These are phyloP conservation scores for Colletotrichum eleusines DNA, from an alignment of 2,329 filamentous ascomycete species.

Conservation along the genomic window DNA sequence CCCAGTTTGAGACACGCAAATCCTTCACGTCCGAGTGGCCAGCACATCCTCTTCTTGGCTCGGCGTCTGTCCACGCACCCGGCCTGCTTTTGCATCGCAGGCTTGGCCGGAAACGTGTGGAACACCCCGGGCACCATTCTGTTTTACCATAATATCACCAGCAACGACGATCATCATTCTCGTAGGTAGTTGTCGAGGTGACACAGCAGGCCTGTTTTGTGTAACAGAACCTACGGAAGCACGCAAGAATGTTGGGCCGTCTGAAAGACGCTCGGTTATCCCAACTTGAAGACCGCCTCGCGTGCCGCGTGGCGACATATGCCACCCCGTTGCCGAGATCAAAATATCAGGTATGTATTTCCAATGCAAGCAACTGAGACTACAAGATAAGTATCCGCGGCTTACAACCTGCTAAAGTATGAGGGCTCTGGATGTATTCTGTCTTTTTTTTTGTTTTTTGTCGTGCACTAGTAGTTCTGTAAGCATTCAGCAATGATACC, in stretches of 20 bases:
- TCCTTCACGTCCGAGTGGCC: slow-evolving; percentile 10
- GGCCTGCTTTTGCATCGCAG: background rate
- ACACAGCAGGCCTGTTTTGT: background rate
- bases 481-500: no score
- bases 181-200: no score
- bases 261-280: background rate
- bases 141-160: background rate
- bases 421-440: no score
- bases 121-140: background rate
- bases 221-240: background rate
- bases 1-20: slow-evolving; percentile 18
- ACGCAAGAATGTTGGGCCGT: background rate
- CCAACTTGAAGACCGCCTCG: no score
- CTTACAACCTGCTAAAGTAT: no score
- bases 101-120: slow-evolving; percentile 20
- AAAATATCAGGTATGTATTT: no score
- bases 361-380: no score
- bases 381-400: no score
- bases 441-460: no score
- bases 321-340: background rate
- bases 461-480: no score
- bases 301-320: no score
- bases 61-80: background rate
- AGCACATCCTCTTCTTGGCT: background rate
- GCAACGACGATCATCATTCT: background rate